Conservation (phyloP, 2,329 filamentous ascomycete species). For the Calcarisporium arbuscula region DNA sequence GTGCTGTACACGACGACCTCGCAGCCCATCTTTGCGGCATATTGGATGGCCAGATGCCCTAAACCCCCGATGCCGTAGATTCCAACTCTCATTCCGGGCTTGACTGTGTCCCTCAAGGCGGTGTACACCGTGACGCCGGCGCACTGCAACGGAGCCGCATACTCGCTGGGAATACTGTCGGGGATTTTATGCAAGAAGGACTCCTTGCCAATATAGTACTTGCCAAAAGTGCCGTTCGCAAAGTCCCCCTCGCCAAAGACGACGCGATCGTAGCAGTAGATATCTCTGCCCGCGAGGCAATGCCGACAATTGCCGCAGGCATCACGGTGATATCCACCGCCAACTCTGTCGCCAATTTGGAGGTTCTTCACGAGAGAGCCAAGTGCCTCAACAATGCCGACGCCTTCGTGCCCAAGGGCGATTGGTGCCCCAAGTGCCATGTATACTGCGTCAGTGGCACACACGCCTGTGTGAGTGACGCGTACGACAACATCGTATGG, state of each 20-base stretch:
- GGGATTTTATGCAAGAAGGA: conserved; percentile 8
- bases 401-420: conserved; percentile 45
- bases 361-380: conserved; percentile 36
- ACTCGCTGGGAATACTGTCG: no score
- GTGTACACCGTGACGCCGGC: no score
- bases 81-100: conserved; percentile 27
- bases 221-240: conserved; percentile 9
- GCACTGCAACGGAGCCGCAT: no score
- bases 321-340: conserved; percentile 36
- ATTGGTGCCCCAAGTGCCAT: background rate
- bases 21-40: conserved; percentile 58
- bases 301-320: conserved; percentile 42
- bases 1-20: conserved; percentile 57
- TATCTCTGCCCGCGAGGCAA: conserved; percentile 25
- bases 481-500: conserved; percentile 10
- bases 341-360: conserved; percentile 40
- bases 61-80: conserved; percentile 49
- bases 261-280: conserved; percentile 9
- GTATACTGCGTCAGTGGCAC: conserved; percentile 5
- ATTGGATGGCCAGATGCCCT: conserved; percentile 13
- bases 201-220: conserved; percentile 8
- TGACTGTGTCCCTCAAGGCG: no score
- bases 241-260: conserved; percentile 8
- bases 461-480: conserved; percentile 10
- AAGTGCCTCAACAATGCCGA: conserved; percentile 38